Conservation (phyloP, 768 basidiomycete genomes). For the Cystobasidium ongulense region DNA sequence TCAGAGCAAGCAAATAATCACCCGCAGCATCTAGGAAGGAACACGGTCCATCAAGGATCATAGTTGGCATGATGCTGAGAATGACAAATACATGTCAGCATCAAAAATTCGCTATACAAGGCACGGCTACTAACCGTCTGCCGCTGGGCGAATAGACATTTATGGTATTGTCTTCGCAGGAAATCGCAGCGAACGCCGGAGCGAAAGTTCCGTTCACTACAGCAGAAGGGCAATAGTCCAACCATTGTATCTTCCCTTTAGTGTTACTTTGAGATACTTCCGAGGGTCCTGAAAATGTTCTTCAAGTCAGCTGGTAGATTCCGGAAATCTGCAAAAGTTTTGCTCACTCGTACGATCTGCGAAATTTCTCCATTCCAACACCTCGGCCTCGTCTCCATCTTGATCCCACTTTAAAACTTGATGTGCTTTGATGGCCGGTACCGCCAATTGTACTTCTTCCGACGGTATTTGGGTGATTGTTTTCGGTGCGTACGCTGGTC, state of each 20-base stretch:
- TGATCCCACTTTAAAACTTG: conserved; percentile 51
- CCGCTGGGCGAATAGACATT: conserved; percentile 76
- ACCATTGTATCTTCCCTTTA: conserved; percentile 54
- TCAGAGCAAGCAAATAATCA: conserved; percentile 62
- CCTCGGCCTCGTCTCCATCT: conserved; percentile 57
- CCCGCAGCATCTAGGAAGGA: conserved; percentile 62
- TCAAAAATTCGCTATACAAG: not conserved
- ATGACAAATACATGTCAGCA: not conserved
- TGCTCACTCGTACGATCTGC: conserved; percentile 55
- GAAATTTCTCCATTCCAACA: conserved; percentile 70
- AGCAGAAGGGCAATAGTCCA: conserved; percentile 74
- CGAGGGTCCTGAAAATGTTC: conserved; percentile 49
- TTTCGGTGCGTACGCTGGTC: conserved; percentile 20
- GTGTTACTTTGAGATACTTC: conserved; percentile 61
- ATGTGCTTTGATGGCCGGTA: conserved; percentile 57
- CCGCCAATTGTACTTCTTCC: conserved; percentile 32
- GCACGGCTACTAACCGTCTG: conserved; percentile 55
- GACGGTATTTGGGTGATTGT: not conserved
- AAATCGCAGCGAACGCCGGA: conserved; percentile 62
- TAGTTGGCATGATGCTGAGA: conserved; percentile 63
- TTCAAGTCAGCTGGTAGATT: not conserved
- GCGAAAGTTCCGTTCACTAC: conserved; percentile 63
- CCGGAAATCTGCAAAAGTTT: not conserved
- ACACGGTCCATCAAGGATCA: conserved; percentile 64
- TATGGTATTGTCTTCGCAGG: conserved; percentile 69